Evolutionary conservation across 129 eudicot species (phyloP).

Genomic region (Glebionis coronaria): DNA sequence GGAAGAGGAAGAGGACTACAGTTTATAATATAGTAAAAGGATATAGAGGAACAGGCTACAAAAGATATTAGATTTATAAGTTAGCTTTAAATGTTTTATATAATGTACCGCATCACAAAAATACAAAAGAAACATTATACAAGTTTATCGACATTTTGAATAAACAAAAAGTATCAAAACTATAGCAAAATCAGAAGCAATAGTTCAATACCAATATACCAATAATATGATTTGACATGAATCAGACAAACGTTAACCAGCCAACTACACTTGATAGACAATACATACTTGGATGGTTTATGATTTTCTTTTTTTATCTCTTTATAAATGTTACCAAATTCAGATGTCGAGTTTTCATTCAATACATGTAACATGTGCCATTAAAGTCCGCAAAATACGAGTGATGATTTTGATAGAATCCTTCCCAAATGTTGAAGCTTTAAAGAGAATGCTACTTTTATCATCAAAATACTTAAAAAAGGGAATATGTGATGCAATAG

Average conservation of each 20-base stretch:
- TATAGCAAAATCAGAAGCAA: neutral
- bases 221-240: constrained; percentile 16
- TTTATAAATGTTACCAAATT: neutral
- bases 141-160: neutral
- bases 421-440: neutral
- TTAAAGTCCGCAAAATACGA: neutral
- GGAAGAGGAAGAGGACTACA: no score
- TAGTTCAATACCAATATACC: neutral
- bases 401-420: neutral
- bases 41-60: no score
- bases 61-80: no score
- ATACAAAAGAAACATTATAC: neutral
- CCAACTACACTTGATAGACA: neutral
- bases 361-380: neutral
- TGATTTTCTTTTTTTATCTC: neutral
- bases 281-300: neutral
- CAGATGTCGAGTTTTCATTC: neutral
- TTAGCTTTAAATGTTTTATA: no score
- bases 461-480: neutral
- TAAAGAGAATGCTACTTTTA: neutral
- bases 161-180: neutral
- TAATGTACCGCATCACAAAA: neutral
- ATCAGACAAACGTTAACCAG: constrained; percentile 9
- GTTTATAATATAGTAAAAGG: no score
- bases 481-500: neutral